phyloP scores from a whole-genome alignment of 1,139 yeast genomes.

The Meyerozyma elateridarum region DNA sequence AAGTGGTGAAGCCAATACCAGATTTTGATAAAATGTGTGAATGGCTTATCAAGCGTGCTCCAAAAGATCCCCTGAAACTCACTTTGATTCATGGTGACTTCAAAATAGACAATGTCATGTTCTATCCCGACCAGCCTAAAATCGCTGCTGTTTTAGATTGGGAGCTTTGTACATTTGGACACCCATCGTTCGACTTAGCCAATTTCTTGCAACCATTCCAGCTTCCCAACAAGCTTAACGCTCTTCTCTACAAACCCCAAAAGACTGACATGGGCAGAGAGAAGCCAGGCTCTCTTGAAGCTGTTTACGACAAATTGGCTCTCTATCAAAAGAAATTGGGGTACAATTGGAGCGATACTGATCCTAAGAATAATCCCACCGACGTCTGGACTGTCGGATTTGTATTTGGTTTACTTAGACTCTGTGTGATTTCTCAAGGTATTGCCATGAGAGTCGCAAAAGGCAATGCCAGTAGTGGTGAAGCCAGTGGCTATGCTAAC shows the following conservation, averaged over 20 bases:
- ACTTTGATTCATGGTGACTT: constrained; percentile 64
- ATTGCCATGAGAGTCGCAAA: constrained; percentile 56
- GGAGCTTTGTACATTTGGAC: constrained; percentile 68
- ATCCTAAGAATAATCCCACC: constrained; percentile 34
- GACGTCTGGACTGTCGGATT: constrained; percentile 52
- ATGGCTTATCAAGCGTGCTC: constrained; percentile 40
- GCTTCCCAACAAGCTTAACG: constrained; percentile 36
- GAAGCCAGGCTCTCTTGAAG: constrained; percentile 22
- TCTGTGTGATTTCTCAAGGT: constrained; percentile 63
- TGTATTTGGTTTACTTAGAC: constrained; percentile 55
- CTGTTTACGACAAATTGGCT: constrained; percentile 22
- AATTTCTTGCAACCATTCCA: constrained; percentile 57
- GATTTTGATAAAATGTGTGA: constrained; percentile 37
- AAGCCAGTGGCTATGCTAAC: constrained; percentile 43
- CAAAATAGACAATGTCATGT: constrained; percentile 60
- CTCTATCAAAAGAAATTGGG: constrained; percentile 28
- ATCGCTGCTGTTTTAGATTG: constrained; percentile 62
- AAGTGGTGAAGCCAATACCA: constrained; percentile 49
- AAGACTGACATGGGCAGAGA: constrained; percentile 35
- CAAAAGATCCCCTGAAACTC: constrained; percentile 44
- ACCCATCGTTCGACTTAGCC: constrained; percentile 61
- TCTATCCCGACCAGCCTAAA: constrained; percentile 44
- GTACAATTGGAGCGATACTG: constrained; percentile 29
- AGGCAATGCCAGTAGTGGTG: constrained; percentile 59
- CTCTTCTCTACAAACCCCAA: constrained; percentile 25